Base-by-base conservation (phyloP, 2,329 filamentous ascomycete species). In the Colletotrichum cordylinicola region DNA sequence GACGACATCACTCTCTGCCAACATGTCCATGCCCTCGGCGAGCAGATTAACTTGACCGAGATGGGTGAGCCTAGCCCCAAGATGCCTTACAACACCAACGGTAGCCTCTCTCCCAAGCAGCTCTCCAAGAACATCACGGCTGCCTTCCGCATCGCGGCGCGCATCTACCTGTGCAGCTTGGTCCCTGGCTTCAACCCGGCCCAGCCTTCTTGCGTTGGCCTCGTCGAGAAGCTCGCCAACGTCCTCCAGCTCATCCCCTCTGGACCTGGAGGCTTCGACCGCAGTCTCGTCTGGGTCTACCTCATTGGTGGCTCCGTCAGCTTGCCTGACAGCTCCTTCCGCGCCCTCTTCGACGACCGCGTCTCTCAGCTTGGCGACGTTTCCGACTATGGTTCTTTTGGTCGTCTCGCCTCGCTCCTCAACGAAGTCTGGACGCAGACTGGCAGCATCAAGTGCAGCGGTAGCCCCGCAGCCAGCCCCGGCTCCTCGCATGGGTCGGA, bases 121-220 rank as follows among this genome's bases (percentile, higher is more conserved):
- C 90, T 98, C 78, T 94, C 93, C 82, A 93, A 91, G 84, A 98
- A 98, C 88, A 95, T 98, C 85, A 98, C 96, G 0, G 91, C 93
- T 55, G 93, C 98, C 58, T 99, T 98, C 91, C 95, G 96, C 80
- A 88, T 98, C 70, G 96, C 96, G 3, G 96, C 96, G 4, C 94
- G 96, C 82, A 96, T 99, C 86, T 98, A 98, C 86, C 93, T 98
- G n/a, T 98, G 96, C 92, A 96, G 95, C 82, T 90, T 99, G 43
- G 95, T 98, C 0, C 96, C 96, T 1, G 96, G 96, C 72, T 97
- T 96, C 86, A 93, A 93, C 80, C 94, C 94, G 64, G 90, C 89
- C 73, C 93, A 97, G 80, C 88, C 89, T 10, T 95, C 93, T 83
- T 96, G 93, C 81, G 88, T 94, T 80, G 93, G 93, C 78, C 90